phyloP scores from a whole-genome alignment of 129 eudicot species.

The Lactuca saligna region DNA sequence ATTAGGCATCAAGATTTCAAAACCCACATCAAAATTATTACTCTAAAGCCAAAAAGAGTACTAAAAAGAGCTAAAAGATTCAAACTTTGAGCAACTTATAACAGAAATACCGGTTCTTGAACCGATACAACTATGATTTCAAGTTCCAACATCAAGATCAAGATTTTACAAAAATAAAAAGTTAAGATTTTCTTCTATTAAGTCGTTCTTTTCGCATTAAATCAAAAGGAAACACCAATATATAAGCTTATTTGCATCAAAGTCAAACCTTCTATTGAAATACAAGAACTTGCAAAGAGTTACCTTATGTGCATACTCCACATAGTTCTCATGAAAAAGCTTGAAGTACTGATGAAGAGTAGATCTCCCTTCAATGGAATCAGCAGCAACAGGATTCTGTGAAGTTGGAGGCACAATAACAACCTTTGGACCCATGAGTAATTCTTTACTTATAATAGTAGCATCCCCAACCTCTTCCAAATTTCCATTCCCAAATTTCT shows the following conservation, averaged over 20 bases:
- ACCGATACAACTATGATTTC: conserved; percentile 18
- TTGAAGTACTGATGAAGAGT: conserved; percentile 89
- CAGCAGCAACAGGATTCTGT: conserved; percentile 59
- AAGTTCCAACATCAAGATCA: background rate
- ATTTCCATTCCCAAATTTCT: conserved; percentile 11
- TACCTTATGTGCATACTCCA: conserved; percentile 99
- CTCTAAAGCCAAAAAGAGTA: conserved; percentile 8
- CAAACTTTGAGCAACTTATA: background rate
- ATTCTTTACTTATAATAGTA: conserved; percentile 80
- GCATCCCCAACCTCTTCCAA: conserved; percentile 41
- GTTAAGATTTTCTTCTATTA: too few species aligned
- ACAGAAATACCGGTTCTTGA: conserved; percentile 4
- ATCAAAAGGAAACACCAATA: too few species aligned
- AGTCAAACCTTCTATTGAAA: background rate
- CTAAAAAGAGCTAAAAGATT: conserved; percentile 6
- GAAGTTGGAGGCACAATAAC: conserved; percentile 69
- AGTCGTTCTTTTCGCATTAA: too few species aligned
- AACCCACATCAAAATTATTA: background rate
- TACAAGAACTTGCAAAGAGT: background rate
- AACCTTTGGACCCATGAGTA: conserved; percentile 76
- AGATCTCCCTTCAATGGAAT: conserved; percentile 95
- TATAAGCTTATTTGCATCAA: too few species aligned
- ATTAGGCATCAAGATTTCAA: conserved; percentile 3
- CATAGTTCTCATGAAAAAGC: conserved; percentile 95
- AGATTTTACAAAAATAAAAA: too few species aligned